Conservation (phyloP, 2,329 filamentous ascomycete genomes). For the Clarireedia homoeocarpa region DNA sequence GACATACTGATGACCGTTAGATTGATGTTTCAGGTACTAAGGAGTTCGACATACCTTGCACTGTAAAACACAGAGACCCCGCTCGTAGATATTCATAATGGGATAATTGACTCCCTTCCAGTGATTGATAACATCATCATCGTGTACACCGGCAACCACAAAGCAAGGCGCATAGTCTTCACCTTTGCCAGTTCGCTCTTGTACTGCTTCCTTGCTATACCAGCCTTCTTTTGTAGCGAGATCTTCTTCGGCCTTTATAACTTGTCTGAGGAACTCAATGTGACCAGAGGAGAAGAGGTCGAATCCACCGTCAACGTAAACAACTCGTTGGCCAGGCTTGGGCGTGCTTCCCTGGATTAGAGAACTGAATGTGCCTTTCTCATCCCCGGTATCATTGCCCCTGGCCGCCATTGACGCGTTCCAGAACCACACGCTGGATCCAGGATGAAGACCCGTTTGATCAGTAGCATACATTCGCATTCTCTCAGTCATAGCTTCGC, state of each 20-base stretch:
- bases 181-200: slow-evolving; percentile 54
- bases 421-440: slow-evolving; percentile 84
- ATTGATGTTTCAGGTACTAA: slow-evolving; percentile 1
- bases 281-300: slow-evolving; percentile 96
- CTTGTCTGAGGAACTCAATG: slow-evolving; percentile 83
- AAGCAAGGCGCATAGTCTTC: slow-evolving; percentile 76
- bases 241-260: slow-evolving; percentile 65
- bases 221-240: slow-evolving; percentile 62
- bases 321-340: slow-evolving; percentile 69
- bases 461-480: slow-evolving; percentile 85
- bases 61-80: slow-evolving; percentile 88
- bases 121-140: slow-evolving; percentile 89
- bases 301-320: slow-evolving; percentile 95
- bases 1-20: slow-evolving; percentile 55
- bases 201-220: slow-evolving; percentile 58
- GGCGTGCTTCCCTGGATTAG: slow-evolving; percentile 66
- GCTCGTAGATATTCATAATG: slow-evolving; percentile 99
- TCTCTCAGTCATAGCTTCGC: slow-evolving; percentile 63
- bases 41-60: slow-evolving; percentile 58
- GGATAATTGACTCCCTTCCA: slow-evolving; percentile 98
- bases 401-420: slow-evolving; percentile 37
- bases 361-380: slow-evolving; percentile 56
- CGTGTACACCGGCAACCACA: slow-evolving; percentile 88
- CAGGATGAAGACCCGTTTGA: slow-evolving; percentile 68
- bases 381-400: slow-evolving; percentile 38